Evolutionary conservation across 2,329 filamentous ascomycete genomes (phyloP).

Genomic region (Blastomyces gilchristii): DNA sequence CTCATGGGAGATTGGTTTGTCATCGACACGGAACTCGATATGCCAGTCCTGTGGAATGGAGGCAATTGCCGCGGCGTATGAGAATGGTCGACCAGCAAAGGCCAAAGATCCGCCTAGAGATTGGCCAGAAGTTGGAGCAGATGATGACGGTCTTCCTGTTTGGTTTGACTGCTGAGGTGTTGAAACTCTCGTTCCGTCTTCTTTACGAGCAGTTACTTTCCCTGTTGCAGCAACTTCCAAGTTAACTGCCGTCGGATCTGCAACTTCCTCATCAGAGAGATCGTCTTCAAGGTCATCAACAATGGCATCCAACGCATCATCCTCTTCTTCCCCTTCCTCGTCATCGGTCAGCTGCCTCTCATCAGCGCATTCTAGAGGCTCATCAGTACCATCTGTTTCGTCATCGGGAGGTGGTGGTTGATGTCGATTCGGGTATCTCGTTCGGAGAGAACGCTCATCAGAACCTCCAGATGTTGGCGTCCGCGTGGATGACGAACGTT

Average conservation of each 20-base stretch:
- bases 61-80: conserved; percentile 72
- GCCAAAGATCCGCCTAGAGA: conserved; percentile 46
- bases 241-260: conserved; percentile 79
- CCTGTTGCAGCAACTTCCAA: conserved; percentile 79
- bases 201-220: conserved; percentile 81
- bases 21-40: conserved; percentile 85
- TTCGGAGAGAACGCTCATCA: conserved; percentile 31
- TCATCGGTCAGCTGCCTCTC: conserved; percentile 70
- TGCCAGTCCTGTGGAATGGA: conserved; percentile 87
- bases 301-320: conserved; percentile 64
- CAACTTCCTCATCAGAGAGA: conserved; percentile 61
- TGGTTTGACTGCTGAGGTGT: conserved; percentile 60
- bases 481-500: conserved; percentile 7
- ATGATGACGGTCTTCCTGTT: conserved; percentile 35
- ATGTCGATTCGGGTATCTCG: conserved; percentile 55
- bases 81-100: conserved; percentile 50
- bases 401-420: conserved; percentile 45
- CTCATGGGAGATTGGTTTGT: conserved; percentile 73
- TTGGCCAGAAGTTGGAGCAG: conserved; percentile 29
- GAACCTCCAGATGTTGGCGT: conserved; percentile 27
- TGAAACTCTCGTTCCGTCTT: conserved; percentile 76
- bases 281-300: conserved; percentile 86
- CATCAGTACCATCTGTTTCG: conserved; percentile 53
- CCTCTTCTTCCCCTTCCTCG: conserved; percentile 50
- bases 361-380: conserved; percentile 82